These are phyloP conservation scores for Dothiorella sarmentorum DNA, from an alignment of 2,329 filamentous ascomycete species.

Conservation along the genomic window DNA sequence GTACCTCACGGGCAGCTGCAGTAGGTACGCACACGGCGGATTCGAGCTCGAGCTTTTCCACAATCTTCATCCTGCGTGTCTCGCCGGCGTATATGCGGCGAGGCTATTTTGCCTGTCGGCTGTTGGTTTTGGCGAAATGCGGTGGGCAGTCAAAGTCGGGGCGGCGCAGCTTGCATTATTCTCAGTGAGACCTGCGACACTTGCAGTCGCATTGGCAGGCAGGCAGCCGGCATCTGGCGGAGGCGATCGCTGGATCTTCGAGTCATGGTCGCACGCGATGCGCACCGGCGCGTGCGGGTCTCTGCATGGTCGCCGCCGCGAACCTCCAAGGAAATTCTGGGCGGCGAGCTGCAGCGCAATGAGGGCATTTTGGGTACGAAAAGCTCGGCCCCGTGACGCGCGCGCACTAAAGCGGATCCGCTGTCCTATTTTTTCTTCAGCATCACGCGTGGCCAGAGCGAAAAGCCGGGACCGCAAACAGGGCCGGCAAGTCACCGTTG, in stretches of 20 bases:
- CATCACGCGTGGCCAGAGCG: constrained; percentile 8
- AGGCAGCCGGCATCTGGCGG: constrained; percentile 5
- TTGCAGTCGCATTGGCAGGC: constrained; percentile 8
- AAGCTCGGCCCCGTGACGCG: constrained; percentile 11
- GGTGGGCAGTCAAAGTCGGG: background rate
- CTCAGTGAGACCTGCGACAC: background rate
- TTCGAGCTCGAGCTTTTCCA: background rate
- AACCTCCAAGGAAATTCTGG: constrained; percentile 13
- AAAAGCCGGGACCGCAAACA: background rate
- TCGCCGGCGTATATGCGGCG: background rate
- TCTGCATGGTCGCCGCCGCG: constrained; percentile 10
- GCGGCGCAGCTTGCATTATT: background rate
- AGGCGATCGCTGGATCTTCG: constrained; percentile 14
- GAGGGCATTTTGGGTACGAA: background rate
- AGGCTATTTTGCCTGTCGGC: background rate
- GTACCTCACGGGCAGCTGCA: constrained; percentile 1
- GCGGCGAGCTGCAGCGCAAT: constrained; percentile 14
- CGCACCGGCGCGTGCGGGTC: background rate
- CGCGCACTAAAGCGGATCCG: constrained; percentile 12
- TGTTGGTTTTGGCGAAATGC: background rate
- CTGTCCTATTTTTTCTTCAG: constrained; percentile 8
- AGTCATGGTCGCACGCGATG: constrained; percentile 17
- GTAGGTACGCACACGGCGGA: background rate
- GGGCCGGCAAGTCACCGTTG: background rate
- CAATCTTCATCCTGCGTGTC: background rate